Base-by-base conservation (phyloP, 2,329 filamentous ascomycete genomes). In the Tolypocladium ovalisporum region DNA sequence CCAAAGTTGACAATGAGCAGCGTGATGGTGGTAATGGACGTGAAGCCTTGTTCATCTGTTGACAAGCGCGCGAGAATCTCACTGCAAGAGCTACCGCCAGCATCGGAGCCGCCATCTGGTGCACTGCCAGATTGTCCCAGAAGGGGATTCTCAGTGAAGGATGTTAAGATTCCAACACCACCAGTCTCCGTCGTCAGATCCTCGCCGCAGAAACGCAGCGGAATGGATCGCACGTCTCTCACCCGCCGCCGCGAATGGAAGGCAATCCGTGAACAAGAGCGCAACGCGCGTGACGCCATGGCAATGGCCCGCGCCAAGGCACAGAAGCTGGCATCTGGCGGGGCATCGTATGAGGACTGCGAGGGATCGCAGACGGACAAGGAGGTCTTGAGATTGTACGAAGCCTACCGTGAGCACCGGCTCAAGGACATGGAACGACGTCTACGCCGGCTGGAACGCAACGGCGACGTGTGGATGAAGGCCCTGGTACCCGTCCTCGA, bases 371-470 rank as follows among this genome's bases (percentile, higher is more conserved):
- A 57, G 7, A 63, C 62, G 27, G 70, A 73, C 54, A 68, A 67
- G 56, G 70, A 76, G 56, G 65, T 75, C 12, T 56, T 72, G 22
- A 63, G 66, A 5, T 68, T 71, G 10, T 75, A 77, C 58, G 73
- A 77, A 53, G 68, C 67, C 4, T 71, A 76, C 34, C 68, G 71
- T 12, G 73, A 76, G 58, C 68, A 71, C 24, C 75, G 73, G 9
- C 65, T 77, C 19, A 70, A 70, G 29, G 79, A 81, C 42, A 75
- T 80, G 66, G 77, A 79, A 60, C 70, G 70, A 13, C 73, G 78
- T 1, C 64, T 81, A 15, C 71, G 73, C 8, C 68, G 70, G 19
- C 69, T 81, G 1, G 78, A 81, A 65, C 69, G 71, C 19, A 76
- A 77, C 54, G 73, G 75, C 44, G 76, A 80, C 42, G 66, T 75